These are phyloP conservation scores for Buddleja alternifolia DNA, from an alignment of 257 asterid genomes.

Conservation along the genomic window DNA sequence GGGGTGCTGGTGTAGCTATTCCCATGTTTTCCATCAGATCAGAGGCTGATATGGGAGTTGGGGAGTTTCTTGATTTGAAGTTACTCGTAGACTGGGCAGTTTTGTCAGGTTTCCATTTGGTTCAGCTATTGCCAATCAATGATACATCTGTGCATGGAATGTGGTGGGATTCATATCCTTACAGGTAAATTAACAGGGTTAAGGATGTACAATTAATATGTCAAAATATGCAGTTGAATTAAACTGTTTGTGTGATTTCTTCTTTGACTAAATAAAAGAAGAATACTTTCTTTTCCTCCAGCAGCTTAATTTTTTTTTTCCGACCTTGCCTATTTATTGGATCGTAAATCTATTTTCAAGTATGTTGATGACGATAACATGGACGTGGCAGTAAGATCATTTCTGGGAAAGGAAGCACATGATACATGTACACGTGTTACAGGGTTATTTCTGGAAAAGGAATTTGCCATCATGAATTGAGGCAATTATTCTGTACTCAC, in stretches of 20 bases:
- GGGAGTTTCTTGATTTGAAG: constrained; percentile 97
- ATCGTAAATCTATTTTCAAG: not conserved
- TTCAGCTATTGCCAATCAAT: constrained; percentile 91
- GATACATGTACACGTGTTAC: no score
- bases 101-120: constrained; percentile 88
- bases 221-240: not conserved
- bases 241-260: not conserved
- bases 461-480: no score
- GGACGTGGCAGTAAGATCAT: no score
- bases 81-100: constrained; percentile 94
- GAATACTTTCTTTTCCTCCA: not conserved
- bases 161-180: constrained; percentile 99
- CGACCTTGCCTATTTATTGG: constrained; percentile 12
- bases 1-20: constrained; percentile 94
- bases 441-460: no score
- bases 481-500: constrained; percentile 11
- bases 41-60: constrained; percentile 90
- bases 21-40: constrained; percentile 97
- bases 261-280: not conserved
- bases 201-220: not conserved
- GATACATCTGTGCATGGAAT: constrained; percentile 94
- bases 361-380: no score
- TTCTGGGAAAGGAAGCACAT: no score
- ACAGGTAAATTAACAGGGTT: constrained; percentile 60
- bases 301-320: not conserved